Evolutionary conservation across 108 stramenopile genomes (phyloP).

Genomic region (Parmales sp.): DNA sequence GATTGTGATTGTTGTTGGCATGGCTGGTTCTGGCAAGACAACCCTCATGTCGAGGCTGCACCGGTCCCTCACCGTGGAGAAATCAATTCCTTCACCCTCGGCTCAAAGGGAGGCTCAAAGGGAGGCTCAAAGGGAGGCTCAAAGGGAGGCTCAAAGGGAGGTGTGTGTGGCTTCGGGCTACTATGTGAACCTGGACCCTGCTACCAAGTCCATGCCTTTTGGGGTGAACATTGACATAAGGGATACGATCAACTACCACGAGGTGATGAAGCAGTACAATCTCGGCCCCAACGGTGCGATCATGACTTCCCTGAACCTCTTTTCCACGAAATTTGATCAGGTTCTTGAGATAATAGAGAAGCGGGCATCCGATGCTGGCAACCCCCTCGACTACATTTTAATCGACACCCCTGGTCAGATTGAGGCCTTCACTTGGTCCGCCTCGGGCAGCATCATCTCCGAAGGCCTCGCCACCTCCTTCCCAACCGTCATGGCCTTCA

Average conservation of each 20-base stretch:
- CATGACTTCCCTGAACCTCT: conserved; percentile 93
- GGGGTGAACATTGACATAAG: conserved; percentile 94
- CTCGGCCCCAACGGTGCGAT: conserved; percentile 99
- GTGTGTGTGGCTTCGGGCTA: conserved; percentile 31
- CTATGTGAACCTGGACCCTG: conserved; percentile 95
- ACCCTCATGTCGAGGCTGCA: conserved; percentile 66
- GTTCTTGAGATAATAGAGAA: conserved; percentile 84
- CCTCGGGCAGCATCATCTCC: conserved; percentile 87
- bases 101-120: conserved; percentile 4
- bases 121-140: not conserved
- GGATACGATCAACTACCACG: conserved; percentile 94
- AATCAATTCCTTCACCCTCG: not conserved
- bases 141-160: not conserved
- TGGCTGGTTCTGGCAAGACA: conserved; percentile 87
- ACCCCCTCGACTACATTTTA: not conserved
- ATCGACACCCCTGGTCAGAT: conserved; percentile 99
- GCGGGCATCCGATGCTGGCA: conserved; percentile 36
- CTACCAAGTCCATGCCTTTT: conserved; percentile 80
- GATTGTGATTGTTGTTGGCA: conserved; percentile 74
- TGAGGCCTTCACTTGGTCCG: conserved; percentile 99
- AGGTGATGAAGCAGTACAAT: conserved; percentile 95
- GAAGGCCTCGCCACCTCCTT: conserved; percentile 84
- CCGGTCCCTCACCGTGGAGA: conserved; percentile 36
- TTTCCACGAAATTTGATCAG: conserved; percentile 97
- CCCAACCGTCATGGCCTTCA: conserved; percentile 89